Base-by-base conservation (phyloP, 768 basidiomycete genomes). In the Hygrophoropsis aurantiaca region DNA sequence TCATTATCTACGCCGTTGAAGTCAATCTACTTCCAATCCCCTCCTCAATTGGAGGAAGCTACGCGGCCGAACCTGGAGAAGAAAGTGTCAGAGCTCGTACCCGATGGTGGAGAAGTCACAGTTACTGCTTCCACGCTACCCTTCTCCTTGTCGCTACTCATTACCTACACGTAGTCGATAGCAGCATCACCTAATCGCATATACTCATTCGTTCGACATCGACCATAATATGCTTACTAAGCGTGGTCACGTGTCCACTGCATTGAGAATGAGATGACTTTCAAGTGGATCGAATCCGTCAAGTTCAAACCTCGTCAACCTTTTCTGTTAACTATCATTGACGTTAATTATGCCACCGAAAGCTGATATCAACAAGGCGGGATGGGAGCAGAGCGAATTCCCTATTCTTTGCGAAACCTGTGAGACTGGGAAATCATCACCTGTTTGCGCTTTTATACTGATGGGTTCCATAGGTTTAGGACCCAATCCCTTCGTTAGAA, bases 341-440 rank as follows among this genome's bases (percentile, higher is more conserved):
- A 24, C 25, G 23, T 27, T 47, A 47, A 40, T 49, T 39, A 86
- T 85, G 82, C 78, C 80, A 32, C 86, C 87, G 37, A 93, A 93
- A 71, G 79, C 85, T n/a, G 92, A 95, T 64, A 84, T 94, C 53
- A 94, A 95, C 75, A 94, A 93, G 68, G 90, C 92, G 18, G 90
- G 91, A 11, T 90, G 89, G 89, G 92, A 94, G 61, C 87, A 90
- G 71, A 87, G 85, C 64, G 92, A 94, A 65, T 94, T 94, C 44
- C 92, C 93, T 4, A 90, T 93, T 65, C 82, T 95, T 19, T 94
- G 93, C 65, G 93, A 95, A 69, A 91, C 89, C 63, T 94, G 93
- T 88, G 60, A 53, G 85, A 68, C 44, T 21, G 37, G 46, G 42
- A 52, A 50, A 37, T 44, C 46, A 41, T 19, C n/a, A 32, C 16